These are phyloP conservation scores for Clathrospora elynae DNA, from an alignment of 2,329 filamentous ascomycete genomes.

Conservation along the genomic window DNA sequence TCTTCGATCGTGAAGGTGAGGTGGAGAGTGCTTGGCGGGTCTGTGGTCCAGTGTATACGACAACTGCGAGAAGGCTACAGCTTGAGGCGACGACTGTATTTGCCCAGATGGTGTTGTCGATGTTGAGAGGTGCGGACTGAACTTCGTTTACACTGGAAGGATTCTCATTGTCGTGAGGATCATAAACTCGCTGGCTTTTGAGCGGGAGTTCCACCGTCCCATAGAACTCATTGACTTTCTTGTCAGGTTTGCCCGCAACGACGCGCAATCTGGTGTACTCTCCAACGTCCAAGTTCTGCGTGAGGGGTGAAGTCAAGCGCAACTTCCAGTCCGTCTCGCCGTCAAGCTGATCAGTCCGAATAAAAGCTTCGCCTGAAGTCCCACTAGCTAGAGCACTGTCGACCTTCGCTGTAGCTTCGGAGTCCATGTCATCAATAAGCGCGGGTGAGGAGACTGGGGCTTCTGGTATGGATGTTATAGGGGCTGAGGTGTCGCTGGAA, in stretches of 20 bases:
- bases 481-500: slow-evolving; percentile 43
- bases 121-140: slow-evolving; percentile 75
- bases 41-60: slow-evolving; percentile 93
- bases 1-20: slow-evolving; percentile 88
- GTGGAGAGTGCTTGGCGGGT: slow-evolving; percentile 94
- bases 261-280: slow-evolving; percentile 72
- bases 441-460: slow-evolving; percentile 11
- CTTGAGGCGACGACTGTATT: slow-evolving; percentile 97
- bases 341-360: slow-evolving; percentile 94
- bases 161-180: slow-evolving; percentile 46
- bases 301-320: slow-evolving; percentile 81
- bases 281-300: slow-evolving; percentile 73
- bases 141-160: slow-evolving; percentile 18
- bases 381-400: slow-evolving; percentile 29
- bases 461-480: slow-evolving; percentile 8
- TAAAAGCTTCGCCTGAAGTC: slow-evolving; percentile 86
- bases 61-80: slow-evolving; percentile 82
- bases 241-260: slow-evolving; percentile 87
- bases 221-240: slow-evolving; percentile 90
- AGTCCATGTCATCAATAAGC: slow-evolving; percentile 29
- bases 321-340: slow-evolving; percentile 99
- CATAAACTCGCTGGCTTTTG: slow-evolving; percentile 56
- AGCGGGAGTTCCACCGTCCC: slow-evolving; percentile 81
- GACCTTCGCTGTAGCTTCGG: slow-evolving; percentile 19
- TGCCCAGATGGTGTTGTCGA: slow-evolving; percentile 98